A percentile compares a stretch with the other conserved stretches of the same genome.
Conservation (phyloP, 305 asterid species). For the Euphrasia arctica region DNA sequence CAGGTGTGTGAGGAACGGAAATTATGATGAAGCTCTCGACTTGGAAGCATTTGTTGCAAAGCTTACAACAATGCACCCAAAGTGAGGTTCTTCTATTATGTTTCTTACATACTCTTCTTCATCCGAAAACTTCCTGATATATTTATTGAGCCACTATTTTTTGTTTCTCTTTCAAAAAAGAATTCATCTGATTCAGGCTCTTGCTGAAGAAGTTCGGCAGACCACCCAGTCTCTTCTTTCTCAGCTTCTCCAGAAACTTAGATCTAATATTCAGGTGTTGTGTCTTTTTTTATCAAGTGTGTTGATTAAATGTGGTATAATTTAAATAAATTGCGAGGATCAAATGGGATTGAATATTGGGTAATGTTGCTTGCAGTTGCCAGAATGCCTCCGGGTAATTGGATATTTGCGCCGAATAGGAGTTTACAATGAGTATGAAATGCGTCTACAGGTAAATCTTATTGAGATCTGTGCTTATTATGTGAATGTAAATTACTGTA, state of each 20-base stretch:
- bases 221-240: conserved; percentile 86
- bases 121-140: conserved; percentile 26
- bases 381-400: conserved; percentile 88
- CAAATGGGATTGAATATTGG: conserved; percentile 19
- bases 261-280: conserved; percentile 81
- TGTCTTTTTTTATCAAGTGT: conserved; percentile 22
- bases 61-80: conserved; percentile 83
- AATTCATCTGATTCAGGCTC: conserved; percentile 87
- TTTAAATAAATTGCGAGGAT: neutral
- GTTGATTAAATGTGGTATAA: conserved; percentile 19
- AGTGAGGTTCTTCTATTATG: conserved; percentile 49
- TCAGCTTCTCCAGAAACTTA: conserved; percentile 87
- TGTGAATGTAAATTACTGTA: no score
- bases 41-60: conserved; percentile 85
- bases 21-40: conserved; percentile 93
- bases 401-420: conserved; percentile 92
- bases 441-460: conserved; percentile 77
- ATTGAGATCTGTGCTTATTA: neutral
- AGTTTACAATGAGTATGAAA: conserved; percentile 81
- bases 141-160: conserved; percentile 36
- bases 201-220: conserved; percentile 79
- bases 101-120: conserved; percentile 27
- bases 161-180: conserved; percentile 45
- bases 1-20: conserved; percentile 91
- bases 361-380: conserved; percentile 51